These are phyloP conservation scores for Elaeis oleifera DNA, from an alignment of 202 grass and related monocot genomes.

Conservation along the genomic window DNA sequence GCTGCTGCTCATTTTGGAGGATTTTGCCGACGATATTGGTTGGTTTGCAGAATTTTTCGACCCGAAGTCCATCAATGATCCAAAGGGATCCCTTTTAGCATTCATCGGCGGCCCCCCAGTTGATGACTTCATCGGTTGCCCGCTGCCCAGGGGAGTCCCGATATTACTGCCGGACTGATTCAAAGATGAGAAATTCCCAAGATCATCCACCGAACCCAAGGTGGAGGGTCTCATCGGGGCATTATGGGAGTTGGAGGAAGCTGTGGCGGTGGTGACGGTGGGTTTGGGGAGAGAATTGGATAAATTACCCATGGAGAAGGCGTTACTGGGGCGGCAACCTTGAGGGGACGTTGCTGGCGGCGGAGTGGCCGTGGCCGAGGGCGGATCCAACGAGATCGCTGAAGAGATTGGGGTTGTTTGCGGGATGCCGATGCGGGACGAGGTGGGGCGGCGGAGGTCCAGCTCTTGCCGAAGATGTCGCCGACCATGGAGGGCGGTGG, in stretches of 20 bases:
- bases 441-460: slow-evolving; percentile 44
- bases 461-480: slow-evolving; percentile 86
- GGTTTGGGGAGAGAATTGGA: slow-evolving; percentile 63
- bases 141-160: slow-evolving; percentile 26
- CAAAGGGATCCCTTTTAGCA: slow-evolving; percentile 77
- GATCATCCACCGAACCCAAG: slow-evolving; percentile 4
- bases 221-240: not conserved
- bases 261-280: slow-evolving; percentile 22
- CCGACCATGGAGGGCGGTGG: slow-evolving; percentile 78
- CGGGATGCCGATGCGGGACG: slow-evolving; percentile 44
- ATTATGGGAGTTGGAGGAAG: not conserved
- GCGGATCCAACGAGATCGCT: slow-evolving; percentile 81
- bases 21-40: slow-evolving; percentile 22
- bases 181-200: slow-evolving; percentile 13
- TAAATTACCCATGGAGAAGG: slow-evolving; percentile 72
- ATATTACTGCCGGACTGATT: slow-evolving; percentile 21
- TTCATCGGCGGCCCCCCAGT: slow-evolving; percentile 30
- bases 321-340: slow-evolving; percentile 12
- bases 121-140: slow-evolving; percentile 44
- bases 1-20: slow-evolving; percentile 28
- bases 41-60: slow-evolving; percentile 39
- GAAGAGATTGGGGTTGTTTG: slow-evolving; percentile 72
- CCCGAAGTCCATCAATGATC: slow-evolving; percentile 59
- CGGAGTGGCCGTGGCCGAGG: slow-evolving; percentile 43
- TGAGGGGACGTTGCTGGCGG: slow-evolving; percentile 51